phyloP scores from a whole-genome alignment of 352 stramenopile genomes.

The Globisporangium solare region DNA sequence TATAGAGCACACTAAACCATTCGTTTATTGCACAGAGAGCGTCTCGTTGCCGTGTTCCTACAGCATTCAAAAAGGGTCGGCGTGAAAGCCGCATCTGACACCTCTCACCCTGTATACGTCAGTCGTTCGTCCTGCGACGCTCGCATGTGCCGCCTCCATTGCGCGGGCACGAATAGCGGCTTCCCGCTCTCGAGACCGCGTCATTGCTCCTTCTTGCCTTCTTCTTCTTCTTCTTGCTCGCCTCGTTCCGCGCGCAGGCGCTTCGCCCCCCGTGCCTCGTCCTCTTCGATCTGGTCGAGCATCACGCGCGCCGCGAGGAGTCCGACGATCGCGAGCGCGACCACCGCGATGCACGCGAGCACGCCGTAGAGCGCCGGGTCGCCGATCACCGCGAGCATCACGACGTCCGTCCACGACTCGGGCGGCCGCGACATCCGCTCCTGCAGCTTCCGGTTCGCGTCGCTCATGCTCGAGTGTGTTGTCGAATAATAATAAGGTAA shows the following conservation, averaged over 20 bases:
- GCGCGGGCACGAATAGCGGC: background rate
- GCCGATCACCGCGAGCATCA: constrained; percentile 53
- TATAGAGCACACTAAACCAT: too few species aligned
- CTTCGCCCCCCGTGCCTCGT: constrained; percentile 29
- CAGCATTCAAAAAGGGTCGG: too few species aligned
- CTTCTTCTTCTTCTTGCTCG: constrained; percentile 15
- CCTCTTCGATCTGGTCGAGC: constrained; percentile 47
- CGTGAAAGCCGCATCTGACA: too few species aligned
- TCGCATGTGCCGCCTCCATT: background rate
- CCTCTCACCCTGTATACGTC: too few species aligned
- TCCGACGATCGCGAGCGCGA: constrained; percentile 42
- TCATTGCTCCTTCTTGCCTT: constrained; percentile 23
- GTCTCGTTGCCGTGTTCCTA: too few species aligned
- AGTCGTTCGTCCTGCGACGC: background rate
- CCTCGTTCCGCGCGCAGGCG: constrained; percentile 2
- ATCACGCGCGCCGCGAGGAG: constrained; percentile 57
- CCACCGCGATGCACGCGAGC: constrained; percentile 33
- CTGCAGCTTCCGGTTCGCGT: constrained; percentile 26
- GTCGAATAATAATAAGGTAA: too few species aligned
- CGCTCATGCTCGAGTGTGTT: background rate
- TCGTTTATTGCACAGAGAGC: too few species aligned
- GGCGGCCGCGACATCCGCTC: constrained; percentile 44
- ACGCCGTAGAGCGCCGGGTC: constrained; percentile 62
- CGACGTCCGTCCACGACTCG: constrained; percentile 57
- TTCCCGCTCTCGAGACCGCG: background rate